Base-by-base conservation (phyloP, 495 filamentous ascomycete genomes). In the Aspergillus ostianus region DNA sequence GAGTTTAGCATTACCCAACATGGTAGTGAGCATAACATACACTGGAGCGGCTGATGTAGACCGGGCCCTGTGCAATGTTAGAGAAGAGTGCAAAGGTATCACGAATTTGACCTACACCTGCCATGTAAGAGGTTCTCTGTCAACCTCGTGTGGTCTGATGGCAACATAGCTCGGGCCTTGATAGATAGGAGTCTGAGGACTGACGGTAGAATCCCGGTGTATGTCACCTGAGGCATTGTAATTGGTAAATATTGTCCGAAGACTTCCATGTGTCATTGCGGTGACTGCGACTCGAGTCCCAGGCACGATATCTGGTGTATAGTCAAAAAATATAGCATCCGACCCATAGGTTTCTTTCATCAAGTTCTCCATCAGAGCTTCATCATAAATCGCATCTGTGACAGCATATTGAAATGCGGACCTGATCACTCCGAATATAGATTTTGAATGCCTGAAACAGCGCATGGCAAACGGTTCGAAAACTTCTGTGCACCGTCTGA, bases 161-260 rank as follows among this genome's bases (percentile, higher is more conserved):
- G 21, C 18, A 19, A 49, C 13, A 49, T 49, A 49, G 47, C 47
- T 49, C 21, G 47, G n/a, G 47, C 47, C 47, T 49, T 19, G 6
- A 23, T 19, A 49, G 13, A 49, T 49, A 19, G 15, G 47, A 19
- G n/a, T 49, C 21, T 49, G 6, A 19, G 47, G 47, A 23, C 21
- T 23, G 15, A 23, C n/a, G 13, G 47, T 19, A 23, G 47, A 19
- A 23, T 49, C 18, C 47, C 47, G 47, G 32, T 36, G 32, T 36
- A 36, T 36, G 32, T 36, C 15, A 49, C 21, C 47, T 49, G 13
- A 58, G 27, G 53, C 60, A 62, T 74, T 74, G 41, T 71, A 73
- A 46, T 73, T 74, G 19, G 58, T 67, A 32, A 74, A 71, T 21
- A 73, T 58, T 46, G 55, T 68, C 17, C 59, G 58, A 23, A 55